Percentiles rank a stretch among this genome's conserved stretches.
phyloP scores from a whole-genome alignment of 176 grass and related monocot genomes.

The Canna indica region DNA sequence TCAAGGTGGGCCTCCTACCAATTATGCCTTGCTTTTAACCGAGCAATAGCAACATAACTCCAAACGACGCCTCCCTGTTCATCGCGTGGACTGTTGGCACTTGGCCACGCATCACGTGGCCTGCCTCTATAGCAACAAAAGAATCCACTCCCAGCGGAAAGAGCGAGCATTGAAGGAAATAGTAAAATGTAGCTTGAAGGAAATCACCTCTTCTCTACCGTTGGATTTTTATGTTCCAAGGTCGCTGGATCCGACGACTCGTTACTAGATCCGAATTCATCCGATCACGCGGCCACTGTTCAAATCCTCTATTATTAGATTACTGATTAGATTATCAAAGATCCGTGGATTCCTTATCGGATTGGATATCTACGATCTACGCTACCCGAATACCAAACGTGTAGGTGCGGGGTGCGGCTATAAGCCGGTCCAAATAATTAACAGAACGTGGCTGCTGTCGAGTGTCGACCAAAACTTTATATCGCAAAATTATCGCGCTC shows the following conservation, averaged over 20 bases:
- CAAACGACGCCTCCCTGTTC: neutral
- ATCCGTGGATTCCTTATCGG: neutral
- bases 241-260: neutral
- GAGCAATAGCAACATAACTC: neutral
- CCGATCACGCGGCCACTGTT: neutral
- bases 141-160: neutral
- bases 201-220: too few species aligned
- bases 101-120: neutral
- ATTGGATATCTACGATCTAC: neutral
- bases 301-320: neutral
- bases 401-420: too few species aligned
- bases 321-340: neutral
- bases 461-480: too few species aligned
- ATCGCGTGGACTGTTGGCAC: neutral
- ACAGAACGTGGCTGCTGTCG: too few species aligned
- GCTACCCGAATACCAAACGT: neutral
- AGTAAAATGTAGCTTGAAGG: too few species aligned
- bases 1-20: neutral
- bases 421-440: too few species aligned
- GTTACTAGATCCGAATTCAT: neutral
- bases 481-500: neutral
- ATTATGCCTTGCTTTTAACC: neutral
- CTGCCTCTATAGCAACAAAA: neutral
- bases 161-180: neutral
- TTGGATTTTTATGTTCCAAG: neutral